Evolutionary conservation across 2,329 filamentous ascomycete species (phyloP).

Genomic region (Setomelanomma holmii): DNA sequence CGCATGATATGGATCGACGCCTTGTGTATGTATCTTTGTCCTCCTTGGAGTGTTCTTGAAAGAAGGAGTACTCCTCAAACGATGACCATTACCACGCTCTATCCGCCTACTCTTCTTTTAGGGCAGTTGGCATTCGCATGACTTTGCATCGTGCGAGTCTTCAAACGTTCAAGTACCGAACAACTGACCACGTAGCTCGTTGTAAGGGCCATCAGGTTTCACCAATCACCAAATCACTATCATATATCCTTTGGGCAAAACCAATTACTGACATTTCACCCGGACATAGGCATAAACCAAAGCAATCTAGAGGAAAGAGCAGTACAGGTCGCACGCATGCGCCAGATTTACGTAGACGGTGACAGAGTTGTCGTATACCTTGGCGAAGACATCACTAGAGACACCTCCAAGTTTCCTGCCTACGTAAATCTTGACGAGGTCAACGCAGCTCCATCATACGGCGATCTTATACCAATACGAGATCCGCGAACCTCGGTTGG

Average conservation of each 20-base stretch:
- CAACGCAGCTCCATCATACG: not conserved
- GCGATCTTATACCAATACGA: not conserved
- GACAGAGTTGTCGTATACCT: constrained; percentile 10
- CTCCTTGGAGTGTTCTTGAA: too few relatives aligned
- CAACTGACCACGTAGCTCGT: too few relatives aligned
- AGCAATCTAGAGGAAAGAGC: constrained; percentile 16
- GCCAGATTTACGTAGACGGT: constrained; percentile 12
- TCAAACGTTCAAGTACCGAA: too few relatives aligned
- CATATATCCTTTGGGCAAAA: too few relatives aligned
- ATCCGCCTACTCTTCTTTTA: too few relatives aligned
- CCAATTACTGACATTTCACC: not conserved
- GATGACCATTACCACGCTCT: too few relatives aligned
- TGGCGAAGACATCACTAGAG: constrained; percentile 24
- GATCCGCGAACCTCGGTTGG: not conserved
- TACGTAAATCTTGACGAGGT: not conserved
- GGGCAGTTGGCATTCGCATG: too few relatives aligned
- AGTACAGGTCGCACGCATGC: constrained; percentile 31
- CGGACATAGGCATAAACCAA: constrained; percentile 19
- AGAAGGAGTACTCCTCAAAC: too few relatives aligned
- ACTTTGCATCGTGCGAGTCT: too few relatives aligned
- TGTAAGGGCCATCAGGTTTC: too few relatives aligned
- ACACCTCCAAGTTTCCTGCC: not conserved
- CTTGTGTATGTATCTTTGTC: constrained; percentile 12
- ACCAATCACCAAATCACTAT: too few relatives aligned
- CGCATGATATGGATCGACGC: constrained; percentile 19